A percentile compares a stretch with the other conserved stretches of the same genome.
Evolutionary conservation across 1,284 basidiomycete genomes (phyloP).

Genomic region (Pseudozyma sp.): DNA sequence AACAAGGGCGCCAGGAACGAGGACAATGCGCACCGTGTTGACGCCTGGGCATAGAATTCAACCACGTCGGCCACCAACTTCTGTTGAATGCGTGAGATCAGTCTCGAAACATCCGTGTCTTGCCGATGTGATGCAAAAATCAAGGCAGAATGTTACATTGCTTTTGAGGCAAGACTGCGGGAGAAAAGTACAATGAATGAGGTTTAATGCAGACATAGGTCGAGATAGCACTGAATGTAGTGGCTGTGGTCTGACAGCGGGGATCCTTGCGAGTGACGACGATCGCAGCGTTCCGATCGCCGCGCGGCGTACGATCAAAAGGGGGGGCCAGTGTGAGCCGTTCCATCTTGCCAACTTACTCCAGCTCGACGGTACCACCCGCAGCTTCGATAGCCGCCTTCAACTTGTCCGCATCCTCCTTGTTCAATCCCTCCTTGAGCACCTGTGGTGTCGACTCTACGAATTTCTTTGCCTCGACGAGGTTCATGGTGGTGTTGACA

Average conservation of each 20-base stretch:
- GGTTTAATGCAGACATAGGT: no score
- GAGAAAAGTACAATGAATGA: no score
- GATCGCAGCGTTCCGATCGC: no score
- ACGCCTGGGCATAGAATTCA: slow-evolving; percentile 54
- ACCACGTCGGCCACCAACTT: background rate
- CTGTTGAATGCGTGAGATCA: background rate
- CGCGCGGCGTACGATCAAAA: no score
- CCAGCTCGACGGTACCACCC: slow-evolving; percentile 82
- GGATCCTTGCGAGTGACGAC: no score
- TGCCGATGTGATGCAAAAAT: no score
- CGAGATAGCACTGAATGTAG: no score
- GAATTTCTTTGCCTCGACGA: slow-evolving; percentile 91
- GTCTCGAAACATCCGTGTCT: no score
- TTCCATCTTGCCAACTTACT: slow-evolving; percentile 37
- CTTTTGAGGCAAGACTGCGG: no score
- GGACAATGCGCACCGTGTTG: slow-evolving; percentile 44
- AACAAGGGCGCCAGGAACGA: slow-evolving; percentile 60
- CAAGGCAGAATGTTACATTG: no score
- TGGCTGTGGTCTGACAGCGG: no score
- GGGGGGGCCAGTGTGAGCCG: no score
- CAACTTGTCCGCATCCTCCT: slow-evolving; percentile 98
- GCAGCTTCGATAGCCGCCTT: slow-evolving; percentile 88
- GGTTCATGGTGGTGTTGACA: slow-evolving; percentile 65
- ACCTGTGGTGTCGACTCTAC: slow-evolving; percentile 94
- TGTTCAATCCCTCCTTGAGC: slow-evolving; percentile 93